Base-by-base conservation (phyloP, 306 rosid genomes). In the Prosopis cineraria region DNA sequence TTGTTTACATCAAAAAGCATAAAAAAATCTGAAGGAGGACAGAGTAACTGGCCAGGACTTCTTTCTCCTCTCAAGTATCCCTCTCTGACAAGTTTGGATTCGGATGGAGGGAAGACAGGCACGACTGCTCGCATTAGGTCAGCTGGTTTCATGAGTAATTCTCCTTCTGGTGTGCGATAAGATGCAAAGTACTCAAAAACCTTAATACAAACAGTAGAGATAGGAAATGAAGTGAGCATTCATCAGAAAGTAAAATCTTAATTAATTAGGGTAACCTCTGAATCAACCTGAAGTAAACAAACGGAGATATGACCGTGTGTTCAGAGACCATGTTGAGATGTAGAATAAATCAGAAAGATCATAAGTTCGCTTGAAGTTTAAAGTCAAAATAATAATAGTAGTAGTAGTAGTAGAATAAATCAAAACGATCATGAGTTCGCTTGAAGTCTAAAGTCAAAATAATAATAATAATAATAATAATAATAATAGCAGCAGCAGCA, bases 81-180 rank as follows among this genome's bases (percentile, higher is more conserved):
- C 39, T 91, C 96, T 93, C 97, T 91, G 45, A 95, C 98, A 82
- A 87, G 91, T 80, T 90, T 78, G 67, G 98, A 95, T 81, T 93
- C 99, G 22, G 99, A 92, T 62, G 98, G 99, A 64, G 98, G 99
- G 79, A 95, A 95, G 76, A 95, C 98, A 44, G 99, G 98, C 82
- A 95, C 88, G 40, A 95, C 86, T 66, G 99, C 99, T 33, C 99
- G 87, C 99, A 95, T 95, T 45, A 93, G 89, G 78, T 95, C 99
- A 30, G 81, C 90, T 1, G 97, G 97, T 79, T 40, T 76, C 98
- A 95, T 91, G 80, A 89, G 88, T 73, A 88, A 52, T 70, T 95
- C 97, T 74, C 98, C 93, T 59, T 89, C 89, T 19, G 90, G 78
- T 1, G 90, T 77, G 63, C 82, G 87, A 78, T 43, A 65, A 37